Conservation (phyloP, 805 yeast species). For the Metschnikowia sp. region DNA sequence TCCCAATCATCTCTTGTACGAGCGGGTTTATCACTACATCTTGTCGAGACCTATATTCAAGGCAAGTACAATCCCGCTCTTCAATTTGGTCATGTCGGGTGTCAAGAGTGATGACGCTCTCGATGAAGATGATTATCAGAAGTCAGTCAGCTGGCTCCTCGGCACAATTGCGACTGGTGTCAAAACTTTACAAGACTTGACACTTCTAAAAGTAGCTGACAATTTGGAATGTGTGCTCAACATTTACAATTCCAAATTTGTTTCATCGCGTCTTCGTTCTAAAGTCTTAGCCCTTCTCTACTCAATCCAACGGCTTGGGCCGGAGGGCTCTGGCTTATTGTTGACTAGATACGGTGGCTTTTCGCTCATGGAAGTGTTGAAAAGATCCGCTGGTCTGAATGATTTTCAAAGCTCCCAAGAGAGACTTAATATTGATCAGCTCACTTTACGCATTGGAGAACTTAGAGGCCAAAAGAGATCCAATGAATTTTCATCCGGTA, state of each 20-base stretch:
- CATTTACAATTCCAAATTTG: conserved; percentile 45
- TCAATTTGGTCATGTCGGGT: conserved; percentile 32
- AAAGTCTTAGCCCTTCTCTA: conserved; percentile 42
- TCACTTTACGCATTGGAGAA: conserved; percentile 43
- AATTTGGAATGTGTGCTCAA: conserved; percentile 68
- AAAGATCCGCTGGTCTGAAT: conserved; percentile 14
- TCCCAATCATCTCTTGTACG: conserved; percentile 75
- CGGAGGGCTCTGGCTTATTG: conserved; percentile 55
- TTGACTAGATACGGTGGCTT: conserved; percentile 53
- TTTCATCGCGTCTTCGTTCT: conserved; percentile 36
- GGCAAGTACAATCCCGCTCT: conserved; percentile 45
- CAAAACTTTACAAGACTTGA: conserved; percentile 48
- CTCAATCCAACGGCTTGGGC: conserved; percentile 45
- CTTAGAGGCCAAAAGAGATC: conserved; percentile 51
- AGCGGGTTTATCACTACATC: conserved; percentile 64
- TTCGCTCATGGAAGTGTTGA: conserved; percentile 25
- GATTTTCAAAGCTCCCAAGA: conserved; percentile 24
- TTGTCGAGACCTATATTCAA: conserved; percentile 50
- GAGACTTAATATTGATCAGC: conserved; percentile 42
- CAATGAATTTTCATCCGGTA: conserved; percentile 58
- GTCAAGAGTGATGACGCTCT: conserved; percentile 19
- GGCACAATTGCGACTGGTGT: conserved; percentile 47
- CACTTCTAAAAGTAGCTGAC: conserved; percentile 48
- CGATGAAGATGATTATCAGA: conserved; percentile 49
- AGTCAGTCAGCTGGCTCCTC: conserved; percentile 66